Base-by-base conservation (phyloP, 1,139 yeast species). In the Hansenula sp. region DNA sequence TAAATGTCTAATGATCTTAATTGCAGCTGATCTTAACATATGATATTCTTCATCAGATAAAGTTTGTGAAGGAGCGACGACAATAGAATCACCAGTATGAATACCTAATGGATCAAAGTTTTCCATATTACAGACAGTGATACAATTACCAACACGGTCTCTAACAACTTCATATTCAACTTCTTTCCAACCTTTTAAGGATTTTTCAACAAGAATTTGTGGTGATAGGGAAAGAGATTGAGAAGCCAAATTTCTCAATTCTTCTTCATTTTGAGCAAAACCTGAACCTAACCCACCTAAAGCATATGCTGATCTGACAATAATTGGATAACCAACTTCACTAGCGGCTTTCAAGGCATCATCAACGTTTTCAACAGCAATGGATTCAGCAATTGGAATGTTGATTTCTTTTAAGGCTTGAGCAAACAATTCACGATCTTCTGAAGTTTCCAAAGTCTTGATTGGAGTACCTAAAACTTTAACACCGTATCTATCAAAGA, bases 231-330 rank as follows among this genome's bases (percentile, higher is more conserved):
- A 82, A 47, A 92, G 71, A 2, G 97, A 86, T 65, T 87, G 95
- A 37, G 95, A 79, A 37, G 95, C 83, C 64, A 92, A 75, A 66
- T 86, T 84, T 65, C 80, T 80, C 60, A 92, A 75, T 68, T 92
- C 97, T 35, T 77, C 75, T 49, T 76, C 81, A 63, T 88, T 81
- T 52, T 75, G 73, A 47, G 99, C 98, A 61, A 92, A 92, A 34
- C 99, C 99, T 26, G 97, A 90, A 42, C 99, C 99, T 46, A 92
- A 75, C 54, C 99, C 99, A 62, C 99, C 99, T 42, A 92, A 73
- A 4, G 98, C 95, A 61, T 84, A 92, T 25, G 99, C 99, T 37
- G 97, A 86, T 70, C 99, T 85, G 44, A 92, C 96, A 69, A 92
- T 92, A 53, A 92, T 88, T 39, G 99, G 99, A 66, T 90, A 92